Base-by-base conservation (phyloP, 2,329 filamentous ascomycete genomes). In the Pleoardoris graminearum region DNA sequence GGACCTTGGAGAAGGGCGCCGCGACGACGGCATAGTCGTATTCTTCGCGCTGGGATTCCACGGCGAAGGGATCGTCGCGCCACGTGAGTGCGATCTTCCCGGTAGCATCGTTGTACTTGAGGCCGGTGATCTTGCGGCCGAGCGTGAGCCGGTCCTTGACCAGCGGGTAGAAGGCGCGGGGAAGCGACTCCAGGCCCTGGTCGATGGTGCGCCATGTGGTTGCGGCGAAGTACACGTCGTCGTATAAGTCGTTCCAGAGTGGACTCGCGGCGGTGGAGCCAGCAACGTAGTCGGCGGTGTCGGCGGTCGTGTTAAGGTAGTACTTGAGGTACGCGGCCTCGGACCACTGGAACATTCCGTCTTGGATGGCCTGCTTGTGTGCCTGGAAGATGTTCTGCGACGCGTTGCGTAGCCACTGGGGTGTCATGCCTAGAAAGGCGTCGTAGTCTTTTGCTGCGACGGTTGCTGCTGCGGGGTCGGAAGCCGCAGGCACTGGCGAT, bases 21-120 rank as follows among this genome's bases (percentile, higher is more conserved):
- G 85, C 78, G 6, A 89, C 77, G n/a, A 89, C 75, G 23, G 84
- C 81, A 66, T 89, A 89, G 71, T 90, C 86, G 62, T 83, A 87
- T 2, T 79, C 77, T 22, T 79, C 75, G 38, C 74, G 79, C 44
- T 82, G 62, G 0, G 78, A 71, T 0, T 65, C 58, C 57, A 74
- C 69, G 12, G 72, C 67, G 14, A 80, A 71, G 54, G 65, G 78
- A 73, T 55, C 77, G 36, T 76, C 56, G 51, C 81, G 79, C 80
- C 82, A 88, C 19, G 81, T 76, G 1, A 90, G 76, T 1, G 79
- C 80, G 5, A 89, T 78, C 50, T 82, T 82, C 14, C 78, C 66
- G 0, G 75, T 76, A 0, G 73, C 71, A 25, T 79, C 74, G 50
- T 83, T 75, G 68, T 79, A 86, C 16, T 76, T 62, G 25, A 88